phyloP scores from a whole-genome alignment of 2,329 filamentous ascomycete species.

The Fusarium bactridioides region DNA sequence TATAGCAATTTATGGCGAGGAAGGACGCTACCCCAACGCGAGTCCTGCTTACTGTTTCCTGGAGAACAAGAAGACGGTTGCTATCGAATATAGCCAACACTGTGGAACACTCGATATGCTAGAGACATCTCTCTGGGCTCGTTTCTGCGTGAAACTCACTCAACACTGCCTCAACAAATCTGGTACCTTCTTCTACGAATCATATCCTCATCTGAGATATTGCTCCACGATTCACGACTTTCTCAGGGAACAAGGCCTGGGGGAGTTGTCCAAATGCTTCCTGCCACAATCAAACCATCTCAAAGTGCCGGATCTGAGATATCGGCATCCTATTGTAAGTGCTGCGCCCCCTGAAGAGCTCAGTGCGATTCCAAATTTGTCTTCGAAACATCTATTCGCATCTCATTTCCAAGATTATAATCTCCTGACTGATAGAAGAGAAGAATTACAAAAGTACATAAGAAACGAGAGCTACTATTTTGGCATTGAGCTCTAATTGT shows the following conservation, averaged over 20 bases:
- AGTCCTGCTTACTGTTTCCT: constrained; percentile 23
- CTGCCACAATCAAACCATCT: neutral
- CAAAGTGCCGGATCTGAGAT: constrained; percentile 5
- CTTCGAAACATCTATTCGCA: neutral
- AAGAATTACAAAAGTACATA: neutral
- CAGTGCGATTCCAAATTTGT: neutral
- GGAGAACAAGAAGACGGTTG: neutral
- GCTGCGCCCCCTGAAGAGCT: neutral
- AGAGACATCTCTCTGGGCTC: constrained; percentile 18
- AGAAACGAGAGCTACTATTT: constrained; percentile 20
- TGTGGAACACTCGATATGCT: constrained; percentile 22
- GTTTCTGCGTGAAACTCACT: constrained; percentile 10
- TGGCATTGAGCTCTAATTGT: constrained; percentile 33
- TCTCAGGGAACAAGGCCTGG: neutral
- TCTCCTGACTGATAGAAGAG: neutral
- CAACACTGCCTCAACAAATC: neutral
- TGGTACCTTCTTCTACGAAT: neutral
- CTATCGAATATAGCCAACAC: constrained; percentile 29
- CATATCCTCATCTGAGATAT: neutral
- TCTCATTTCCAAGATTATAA: neutral
- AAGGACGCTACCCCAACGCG: neutral
- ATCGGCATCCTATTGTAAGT: neutral
- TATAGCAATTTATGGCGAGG: neutral
- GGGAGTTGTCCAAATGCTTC: neutral
- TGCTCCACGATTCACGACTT: neutral